Evolutionary conservation across 2,329 filamentous ascomycete species (phyloP), one percentile per base, ranked within the genome.

Genomic region (Fusarium sacchari): DNA sequence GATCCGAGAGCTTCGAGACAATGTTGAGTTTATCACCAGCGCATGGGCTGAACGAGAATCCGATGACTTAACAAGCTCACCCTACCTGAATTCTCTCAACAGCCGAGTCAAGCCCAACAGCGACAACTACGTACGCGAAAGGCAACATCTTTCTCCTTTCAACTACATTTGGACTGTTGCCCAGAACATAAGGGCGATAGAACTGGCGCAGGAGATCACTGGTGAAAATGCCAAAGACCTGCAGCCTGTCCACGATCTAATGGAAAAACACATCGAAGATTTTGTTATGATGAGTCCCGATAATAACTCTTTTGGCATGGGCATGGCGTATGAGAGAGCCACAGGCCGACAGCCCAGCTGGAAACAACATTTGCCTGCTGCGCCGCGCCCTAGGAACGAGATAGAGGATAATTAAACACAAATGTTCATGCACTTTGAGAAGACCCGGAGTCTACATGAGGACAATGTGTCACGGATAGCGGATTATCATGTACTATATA

Each of bases 141-240:
- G 20, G 42, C 34, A 28, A 7, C 20, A 36, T 12, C 60, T 83
- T 24, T 72, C 77, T 55, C 77, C 76, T 22, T 76, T 66, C 42
- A 67, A 74, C 20, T 82, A 80, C 65, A 61, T 82, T 15, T 61
- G 73, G 43, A 64, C 73, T 3, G 22, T 83, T 39, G 71, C 78
- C 12, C 78, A 82, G 63, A 80, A 80, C 65, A 79, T 82, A 60
- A 81, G 76, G 72, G 88, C 86, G 26, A 80, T 89, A 59, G 80
- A 83, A 44, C 67, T 84, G 67, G 85, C 88, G 20, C 78, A 82
- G 46, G 78, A 86, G 70, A 79, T 87, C 20, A 77, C 87, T 11
- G 76, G 75, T 17, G 71, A 77, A 5, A 76, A 73, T 22, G 79
- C 76, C 17, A 64, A 79, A 50, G 70, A 22, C 22, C 77, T 90